phyloP scores from a whole-genome alignment of 148 eudicot species.

The Euryodendron excelsum region DNA sequence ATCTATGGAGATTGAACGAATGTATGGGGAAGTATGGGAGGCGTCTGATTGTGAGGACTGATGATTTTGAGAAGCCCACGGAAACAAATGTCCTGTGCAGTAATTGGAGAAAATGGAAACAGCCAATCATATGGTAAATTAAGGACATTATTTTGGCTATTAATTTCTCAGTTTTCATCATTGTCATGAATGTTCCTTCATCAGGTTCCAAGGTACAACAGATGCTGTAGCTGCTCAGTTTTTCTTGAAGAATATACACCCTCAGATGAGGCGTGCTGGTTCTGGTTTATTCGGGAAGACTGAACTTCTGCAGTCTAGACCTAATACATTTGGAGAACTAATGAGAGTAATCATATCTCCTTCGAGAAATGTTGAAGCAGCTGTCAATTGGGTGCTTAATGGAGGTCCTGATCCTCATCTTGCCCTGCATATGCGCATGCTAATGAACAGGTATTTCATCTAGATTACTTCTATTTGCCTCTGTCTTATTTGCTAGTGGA shows the following conservation, averaged over 20 bases:
- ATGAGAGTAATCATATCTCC: conserved; percentile 74
- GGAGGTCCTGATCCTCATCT: conserved; percentile 65
- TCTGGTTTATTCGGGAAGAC: conserved; percentile 64
- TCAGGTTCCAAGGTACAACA: conserved; percentile 84
- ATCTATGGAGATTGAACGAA: conserved; percentile 66
- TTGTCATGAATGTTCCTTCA: conserved; percentile 8
- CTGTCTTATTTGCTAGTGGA: background rate
- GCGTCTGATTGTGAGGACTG: conserved; percentile 62
- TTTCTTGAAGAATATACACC: conserved; percentile 79
- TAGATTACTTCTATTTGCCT: background rate
- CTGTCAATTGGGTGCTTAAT: conserved; percentile 66
- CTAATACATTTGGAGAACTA: conserved; percentile 85
- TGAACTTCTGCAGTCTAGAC: conserved; percentile 54
- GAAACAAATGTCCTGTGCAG: conserved; percentile 70
- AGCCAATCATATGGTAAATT: conserved; percentile 84
- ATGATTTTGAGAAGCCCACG: conserved; percentile 77
- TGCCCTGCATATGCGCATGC: conserved; percentile 90
- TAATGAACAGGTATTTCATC: conserved; percentile 63
- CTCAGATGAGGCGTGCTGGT: conserved; percentile 60
- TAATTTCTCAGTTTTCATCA: background rate
- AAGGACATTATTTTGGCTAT: background rate
- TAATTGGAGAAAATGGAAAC: conserved; percentile 76
- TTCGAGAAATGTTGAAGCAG: conserved; percentile 62
- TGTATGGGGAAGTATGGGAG: conserved; percentile 67
- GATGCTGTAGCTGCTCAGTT: conserved; percentile 93